Evolutionary conservation across 371 early-diverging fungal genomes (phyloP).

Genomic region (Coemansia sp.): DNA sequence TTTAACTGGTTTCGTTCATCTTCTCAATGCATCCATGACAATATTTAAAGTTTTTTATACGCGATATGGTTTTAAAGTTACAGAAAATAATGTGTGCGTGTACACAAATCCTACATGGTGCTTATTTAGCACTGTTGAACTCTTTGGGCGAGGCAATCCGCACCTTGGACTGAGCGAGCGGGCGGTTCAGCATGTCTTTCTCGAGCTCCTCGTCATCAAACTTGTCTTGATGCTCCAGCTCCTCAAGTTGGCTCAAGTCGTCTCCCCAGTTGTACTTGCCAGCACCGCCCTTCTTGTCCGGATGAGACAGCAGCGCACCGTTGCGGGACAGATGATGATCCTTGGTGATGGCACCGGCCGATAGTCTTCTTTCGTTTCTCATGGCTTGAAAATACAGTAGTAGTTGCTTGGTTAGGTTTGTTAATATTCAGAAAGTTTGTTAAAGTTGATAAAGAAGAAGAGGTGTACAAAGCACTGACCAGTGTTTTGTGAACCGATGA

Average conservation of each 20-base stretch:
- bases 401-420: neutral
- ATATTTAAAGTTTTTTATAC: neutral
- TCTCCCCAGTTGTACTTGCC: conserved; percentile 7
- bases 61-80: neutral
- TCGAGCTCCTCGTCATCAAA: neutral
- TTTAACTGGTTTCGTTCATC: neutral
- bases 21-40: neutral
- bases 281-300: conserved; percentile 4
- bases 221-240: neutral
- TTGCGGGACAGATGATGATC: conserved; percentile 3
- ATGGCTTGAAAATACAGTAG: neutral
- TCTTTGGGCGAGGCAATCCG: neutral
- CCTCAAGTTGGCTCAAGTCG: neutral
- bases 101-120: neutral
- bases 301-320: neutral
- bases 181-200: neutral
- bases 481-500: too few relatives aligned
- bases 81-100: neutral
- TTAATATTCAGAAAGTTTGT: neutral
- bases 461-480: neutral
- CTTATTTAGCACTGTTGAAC: neutral
- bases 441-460: neutral
- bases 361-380: conserved; percentile 1
- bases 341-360: neutral
- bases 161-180: conserved; percentile 1